Base-by-base conservation (phyloP, 2,329 filamentous ascomycete species). In the Colletotrichum coccodes region DNA sequence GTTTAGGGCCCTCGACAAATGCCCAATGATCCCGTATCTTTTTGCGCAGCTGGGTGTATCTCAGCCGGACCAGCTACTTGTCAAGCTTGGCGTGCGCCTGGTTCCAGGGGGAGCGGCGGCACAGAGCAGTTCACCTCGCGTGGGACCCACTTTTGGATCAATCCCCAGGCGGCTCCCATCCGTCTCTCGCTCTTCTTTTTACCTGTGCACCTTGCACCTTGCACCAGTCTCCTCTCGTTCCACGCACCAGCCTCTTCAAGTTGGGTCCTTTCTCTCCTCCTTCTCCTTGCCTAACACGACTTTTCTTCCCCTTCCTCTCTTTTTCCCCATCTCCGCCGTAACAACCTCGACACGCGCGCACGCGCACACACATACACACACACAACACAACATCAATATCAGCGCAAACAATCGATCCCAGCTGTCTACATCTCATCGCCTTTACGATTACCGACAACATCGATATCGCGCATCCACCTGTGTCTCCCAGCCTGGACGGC, bases 241-340 rank as follows among this genome's bases (percentile, higher is more conserved):
- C 52, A 66, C 60, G 61, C 65, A 57, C 69, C 60, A 65, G 57
- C 60, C 69, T 70, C 66, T 70, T 65, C 65, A 52, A 42, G 65
- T 54, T 56, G 36, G 52, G 65, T 52, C 50, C 64, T 57, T 57
- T 52, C 50, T 57, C 60, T 70, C 44, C 62, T 65, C 64, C 57
- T 47, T 53, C 65, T 59, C 38, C 65, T 59, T 60, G 58, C 64
- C 66, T 61, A 54, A 52, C 65, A 38, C 54, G 38, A 46, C 56
- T 38, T 57, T 68, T 44, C 63, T 61, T 60, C 34, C 53, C 60
- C 36, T 71, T 66, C 60, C 38, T 61, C 52, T 47, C 50, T 50
- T 68, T 38, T 32, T 52, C 46, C 44, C 54, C 54, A 40, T 64
- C 46, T 60, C 64, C 68, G 65, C 50, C 54, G 68, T 68, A 64